Conservation (phyloP, 176 grass and related monocot genomes). For the Eragrostis nindensis region DNA sequence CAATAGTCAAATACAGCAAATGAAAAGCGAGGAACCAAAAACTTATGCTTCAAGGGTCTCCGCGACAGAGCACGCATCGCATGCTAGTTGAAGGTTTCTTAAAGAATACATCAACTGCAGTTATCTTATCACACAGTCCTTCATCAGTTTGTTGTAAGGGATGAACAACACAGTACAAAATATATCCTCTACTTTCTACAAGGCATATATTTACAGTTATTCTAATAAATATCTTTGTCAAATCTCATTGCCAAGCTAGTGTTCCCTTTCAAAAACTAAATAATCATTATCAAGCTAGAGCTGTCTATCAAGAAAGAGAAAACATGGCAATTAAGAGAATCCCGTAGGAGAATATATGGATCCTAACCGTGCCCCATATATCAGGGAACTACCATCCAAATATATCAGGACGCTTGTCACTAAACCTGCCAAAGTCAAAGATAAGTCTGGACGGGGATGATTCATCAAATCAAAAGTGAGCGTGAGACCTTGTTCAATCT, state of each 20-base stretch:
- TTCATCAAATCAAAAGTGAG: not conserved
- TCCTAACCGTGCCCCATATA: not conserved
- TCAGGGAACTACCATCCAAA: not conserved
- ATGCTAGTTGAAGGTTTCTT: conserved; percentile 18
- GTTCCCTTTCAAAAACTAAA: not conserved
- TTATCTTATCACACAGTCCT: not conserved
- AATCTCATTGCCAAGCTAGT: not conserved
- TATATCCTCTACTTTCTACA: not conserved
- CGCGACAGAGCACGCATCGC: conserved; percentile 1
- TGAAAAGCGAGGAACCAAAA: not conserved
- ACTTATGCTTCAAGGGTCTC: conserved; percentile 17
- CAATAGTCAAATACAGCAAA: not conserved
- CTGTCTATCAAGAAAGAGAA: not conserved
- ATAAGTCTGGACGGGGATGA: not conserved
- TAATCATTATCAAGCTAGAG: not conserved
- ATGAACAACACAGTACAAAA: not conserved
- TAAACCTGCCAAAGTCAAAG: not conserved
- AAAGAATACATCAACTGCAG: conserved; percentile 3
- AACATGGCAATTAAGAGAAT: not conserved
- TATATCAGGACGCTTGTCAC: not conserved
- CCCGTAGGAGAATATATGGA: not conserved
- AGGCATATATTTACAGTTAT: not conserved
- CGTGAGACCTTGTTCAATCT: not conserved
- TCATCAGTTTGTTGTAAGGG: not conserved
- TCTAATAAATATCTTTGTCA: not conserved